Conservation (phyloP, 441 rosid genomes). For the Erodium trifolium region DNA sequence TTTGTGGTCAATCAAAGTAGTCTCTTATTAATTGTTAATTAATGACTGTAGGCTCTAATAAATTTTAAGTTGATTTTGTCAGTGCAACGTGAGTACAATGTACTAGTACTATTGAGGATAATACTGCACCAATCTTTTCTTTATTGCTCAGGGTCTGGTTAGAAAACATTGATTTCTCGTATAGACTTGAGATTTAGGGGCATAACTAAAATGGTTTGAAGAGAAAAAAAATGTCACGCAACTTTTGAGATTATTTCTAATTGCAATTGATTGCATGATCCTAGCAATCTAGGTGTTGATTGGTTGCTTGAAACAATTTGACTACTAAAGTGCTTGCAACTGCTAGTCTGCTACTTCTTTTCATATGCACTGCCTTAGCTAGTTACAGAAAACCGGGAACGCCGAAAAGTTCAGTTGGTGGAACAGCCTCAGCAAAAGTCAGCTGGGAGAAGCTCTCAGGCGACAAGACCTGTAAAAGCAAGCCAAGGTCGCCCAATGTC, state of each 20-base stretch:
- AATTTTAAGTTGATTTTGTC: not conserved
- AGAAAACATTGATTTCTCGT: not conserved
- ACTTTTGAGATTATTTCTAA: no score
- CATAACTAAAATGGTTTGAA: not conserved
- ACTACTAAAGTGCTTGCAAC: conserved; percentile 3
- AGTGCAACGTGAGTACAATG: not conserved
- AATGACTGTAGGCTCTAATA: conserved; percentile 10
- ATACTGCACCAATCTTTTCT: not conserved
- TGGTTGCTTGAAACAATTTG: not conserved
- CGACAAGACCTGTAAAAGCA: conserved; percentile 42
- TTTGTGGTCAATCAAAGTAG: not conserved
- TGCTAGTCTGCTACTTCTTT: conserved; percentile 5
- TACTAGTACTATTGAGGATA: not conserved
- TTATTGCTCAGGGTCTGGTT: not conserved
- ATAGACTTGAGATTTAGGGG: not conserved
- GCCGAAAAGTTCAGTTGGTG: conserved; percentile 88
- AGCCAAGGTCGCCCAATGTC: conserved; percentile 89
- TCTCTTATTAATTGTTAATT: conserved; percentile 3
- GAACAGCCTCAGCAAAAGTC: conserved; percentile 92
- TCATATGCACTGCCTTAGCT: conserved; percentile 48
- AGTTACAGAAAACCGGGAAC: conserved; percentile 65
- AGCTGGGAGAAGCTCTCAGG: conserved; percentile 61
- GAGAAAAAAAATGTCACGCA: not conserved
- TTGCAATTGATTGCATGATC: not conserved
- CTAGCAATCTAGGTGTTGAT: not conserved